phyloP scores from a whole-genome alignment of 73 alveolate genomes.

The Symbiodinium pilosum region DNA sequence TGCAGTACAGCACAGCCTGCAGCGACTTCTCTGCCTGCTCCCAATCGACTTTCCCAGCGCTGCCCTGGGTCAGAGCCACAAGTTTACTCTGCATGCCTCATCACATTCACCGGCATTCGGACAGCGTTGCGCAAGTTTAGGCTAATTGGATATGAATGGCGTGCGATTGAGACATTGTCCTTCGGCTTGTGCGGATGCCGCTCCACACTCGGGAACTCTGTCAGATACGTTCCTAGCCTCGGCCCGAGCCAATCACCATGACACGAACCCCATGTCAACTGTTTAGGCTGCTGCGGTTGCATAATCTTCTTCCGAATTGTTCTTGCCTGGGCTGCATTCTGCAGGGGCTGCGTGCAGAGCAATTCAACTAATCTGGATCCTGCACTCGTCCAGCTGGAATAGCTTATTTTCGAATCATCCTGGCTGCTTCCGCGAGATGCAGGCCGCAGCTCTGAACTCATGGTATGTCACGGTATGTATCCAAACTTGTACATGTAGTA shows the following conservation, averaged over 20 bases:
- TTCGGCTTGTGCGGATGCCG: slow-evolving; percentile 47
- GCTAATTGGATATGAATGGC: too few species aligned
- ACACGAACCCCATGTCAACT: background rate
- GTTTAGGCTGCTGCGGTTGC: slow-evolving; percentile 15
- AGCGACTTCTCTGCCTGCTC: slow-evolving; percentile 42
- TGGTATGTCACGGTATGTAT: too few species aligned
- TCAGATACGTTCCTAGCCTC: slow-evolving; percentile 58
- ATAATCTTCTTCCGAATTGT: slow-evolving; percentile 71
- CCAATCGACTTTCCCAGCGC: slow-evolving; percentile 34
- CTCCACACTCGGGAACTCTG: slow-evolving; percentile 39
- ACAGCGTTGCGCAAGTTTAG: too few species aligned
- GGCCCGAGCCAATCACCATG: too few species aligned
- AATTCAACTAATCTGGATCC: too few species aligned
- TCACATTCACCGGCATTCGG: too few species aligned
- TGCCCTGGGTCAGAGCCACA: slow-evolving; percentile 1
- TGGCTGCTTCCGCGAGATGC: too few species aligned
- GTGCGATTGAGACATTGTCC: background rate
- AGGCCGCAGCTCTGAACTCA: too few species aligned
- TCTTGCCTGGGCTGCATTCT: slow-evolving; percentile 46
- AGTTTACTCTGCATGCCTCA: background rate
- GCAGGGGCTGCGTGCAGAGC: too few species aligned
- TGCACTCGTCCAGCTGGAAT: too few species aligned
- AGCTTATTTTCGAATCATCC: too few species aligned
- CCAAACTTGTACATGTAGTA: too few species aligned
- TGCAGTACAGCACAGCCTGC: background rate